Conservation (phyloP, 2,329 filamentous ascomycete genomes). For the Epichloe sp. region DNA sequence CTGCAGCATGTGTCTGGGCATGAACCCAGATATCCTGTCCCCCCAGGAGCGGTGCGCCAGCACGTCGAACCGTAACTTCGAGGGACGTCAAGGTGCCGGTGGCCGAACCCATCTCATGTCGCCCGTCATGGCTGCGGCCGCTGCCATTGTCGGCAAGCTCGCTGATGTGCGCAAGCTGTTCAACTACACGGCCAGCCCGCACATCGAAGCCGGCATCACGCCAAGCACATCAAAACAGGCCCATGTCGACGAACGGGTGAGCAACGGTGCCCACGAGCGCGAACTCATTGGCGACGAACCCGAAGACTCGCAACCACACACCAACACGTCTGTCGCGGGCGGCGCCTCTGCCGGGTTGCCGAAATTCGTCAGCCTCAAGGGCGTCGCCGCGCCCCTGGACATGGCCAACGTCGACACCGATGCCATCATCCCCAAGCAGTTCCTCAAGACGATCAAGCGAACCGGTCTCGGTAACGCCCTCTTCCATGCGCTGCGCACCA, state of each 20-base stretch:
- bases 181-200: conserved; percentile 41
- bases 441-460: conserved; percentile 97
- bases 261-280: conserved; percentile 36
- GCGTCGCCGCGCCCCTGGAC: conserved; percentile 77
- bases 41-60: conserved; percentile 83
- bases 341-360: conserved; percentile 52
- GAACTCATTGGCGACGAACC: conserved; percentile 44
- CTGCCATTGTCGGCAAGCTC: conserved; percentile 79
- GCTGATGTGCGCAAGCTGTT: conserved; percentile 78
- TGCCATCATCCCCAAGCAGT: conserved; percentile 98
- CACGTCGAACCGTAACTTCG: conserved; percentile 95
- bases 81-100: conserved; percentile 84
- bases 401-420: conserved; percentile 94
- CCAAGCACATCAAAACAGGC: conserved; percentile 26
- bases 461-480: conserved; percentile 81
- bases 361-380: conserved; percentile 73
- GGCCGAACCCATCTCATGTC: conserved; percentile 94
- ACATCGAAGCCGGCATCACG: conserved; percentile 43
- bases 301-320: conserved; percentile 50
- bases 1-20: conserved; percentile 97
- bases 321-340: conserved; percentile 39
- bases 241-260: conserved; percentile 39
- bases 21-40: conserved; percentile 96
- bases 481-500: conserved; percentile 75
- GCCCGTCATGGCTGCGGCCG: conserved; percentile 89